These are phyloP conservation scores for Globisporangium spinosum DNA, from an alignment of 352 stramenopile species.

Conservation along the genomic window DNA sequence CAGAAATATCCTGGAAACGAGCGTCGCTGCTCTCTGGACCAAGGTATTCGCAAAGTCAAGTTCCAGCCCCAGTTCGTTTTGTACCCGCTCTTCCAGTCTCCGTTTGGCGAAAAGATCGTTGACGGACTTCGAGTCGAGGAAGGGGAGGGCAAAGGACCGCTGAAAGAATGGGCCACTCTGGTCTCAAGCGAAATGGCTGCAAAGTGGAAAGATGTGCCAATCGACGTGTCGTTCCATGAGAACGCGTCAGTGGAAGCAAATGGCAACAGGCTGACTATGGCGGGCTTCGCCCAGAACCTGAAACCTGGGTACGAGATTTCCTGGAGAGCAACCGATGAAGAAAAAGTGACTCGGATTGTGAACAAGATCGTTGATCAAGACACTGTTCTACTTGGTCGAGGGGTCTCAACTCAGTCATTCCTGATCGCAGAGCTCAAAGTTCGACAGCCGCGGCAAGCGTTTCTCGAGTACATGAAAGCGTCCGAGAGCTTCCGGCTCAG, in stretches of 20 bases:
- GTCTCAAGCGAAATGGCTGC: conserved; percentile 34
- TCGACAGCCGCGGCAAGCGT: conserved; percentile 32
- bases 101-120: conserved; percentile 70
- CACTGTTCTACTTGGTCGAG: conserved; percentile 48
- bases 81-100: conserved; percentile 62
- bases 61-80: conserved; percentile 27
- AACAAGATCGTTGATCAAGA: conserved; percentile 42
- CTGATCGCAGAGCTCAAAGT: conserved; percentile 35
- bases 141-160: conserved; percentile 64
- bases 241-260: conserved; percentile 33
- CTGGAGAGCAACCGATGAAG: conserved; percentile 23
- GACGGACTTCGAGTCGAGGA: conserved; percentile 59
- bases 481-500: conserved; percentile 70
- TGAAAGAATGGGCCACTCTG: conserved; percentile 74
- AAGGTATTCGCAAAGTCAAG: conserved; percentile 23
- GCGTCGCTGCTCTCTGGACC: conserved; percentile 28
- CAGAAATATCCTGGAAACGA: conserved; percentile 35
- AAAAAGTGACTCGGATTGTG: conserved; percentile 37
- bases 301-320: conserved; percentile 35
- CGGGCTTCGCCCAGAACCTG: conserved; percentile 20
- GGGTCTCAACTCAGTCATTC: conserved; percentile 35
- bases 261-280: conserved; percentile 46
- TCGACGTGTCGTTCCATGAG: conserved; percentile 17
- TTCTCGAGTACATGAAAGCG: conserved; percentile 56
- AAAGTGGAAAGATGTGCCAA: conserved; percentile 39